Conservation (phyloP, 257 asterid genomes). For the Perilla frutescens region DNA sequence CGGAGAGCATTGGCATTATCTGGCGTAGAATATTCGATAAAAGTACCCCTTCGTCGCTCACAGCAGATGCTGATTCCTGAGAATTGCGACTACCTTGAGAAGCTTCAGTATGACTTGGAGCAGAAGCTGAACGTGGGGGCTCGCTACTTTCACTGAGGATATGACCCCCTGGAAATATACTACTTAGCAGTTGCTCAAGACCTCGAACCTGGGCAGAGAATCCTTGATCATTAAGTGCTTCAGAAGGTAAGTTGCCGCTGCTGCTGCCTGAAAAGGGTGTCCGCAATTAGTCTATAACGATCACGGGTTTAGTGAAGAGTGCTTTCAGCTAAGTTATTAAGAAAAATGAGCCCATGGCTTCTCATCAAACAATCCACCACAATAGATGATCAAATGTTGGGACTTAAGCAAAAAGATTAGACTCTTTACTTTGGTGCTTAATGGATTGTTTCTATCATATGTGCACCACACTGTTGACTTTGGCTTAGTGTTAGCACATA, state of each 20-base stretch:
- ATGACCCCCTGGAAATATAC: conserved; percentile 59
- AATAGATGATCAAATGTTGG: not conserved
- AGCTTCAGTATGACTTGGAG: conserved; percentile 39
- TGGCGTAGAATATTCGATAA: conserved; percentile 75
- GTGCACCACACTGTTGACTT: too few species aligned
- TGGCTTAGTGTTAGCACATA: not conserved
- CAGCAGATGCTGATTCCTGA: conserved; percentile 46
- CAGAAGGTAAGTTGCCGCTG: conserved; percentile 40
- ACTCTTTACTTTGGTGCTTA: not conserved
- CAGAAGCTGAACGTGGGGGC: conserved; percentile 35
- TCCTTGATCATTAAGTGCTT: conserved; percentile 51
- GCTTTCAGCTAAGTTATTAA: not conserved
- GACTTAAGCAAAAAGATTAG: not conserved
- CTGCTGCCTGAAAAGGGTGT: conserved; percentile 47
- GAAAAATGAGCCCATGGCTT: conserved; percentile 9
- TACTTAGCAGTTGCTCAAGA: conserved; percentile 63
- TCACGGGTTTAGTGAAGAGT: not conserved
- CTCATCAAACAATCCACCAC: not conserved
- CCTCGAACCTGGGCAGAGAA: conserved; percentile 50
- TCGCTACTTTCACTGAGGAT: conserved; percentile 34
- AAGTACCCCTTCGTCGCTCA: conserved; percentile 61
- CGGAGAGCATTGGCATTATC: conserved; percentile 75
- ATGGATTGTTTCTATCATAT: not conserved
- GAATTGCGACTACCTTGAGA: conserved; percentile 51
- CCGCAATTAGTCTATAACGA: conserved; percentile 17